Percentiles rank a stretch among this genome's conserved stretches.
Evolutionary conservation across 345 rosid species (phyloP).

Genomic region (Bretschneidera sinensis): DNA sequence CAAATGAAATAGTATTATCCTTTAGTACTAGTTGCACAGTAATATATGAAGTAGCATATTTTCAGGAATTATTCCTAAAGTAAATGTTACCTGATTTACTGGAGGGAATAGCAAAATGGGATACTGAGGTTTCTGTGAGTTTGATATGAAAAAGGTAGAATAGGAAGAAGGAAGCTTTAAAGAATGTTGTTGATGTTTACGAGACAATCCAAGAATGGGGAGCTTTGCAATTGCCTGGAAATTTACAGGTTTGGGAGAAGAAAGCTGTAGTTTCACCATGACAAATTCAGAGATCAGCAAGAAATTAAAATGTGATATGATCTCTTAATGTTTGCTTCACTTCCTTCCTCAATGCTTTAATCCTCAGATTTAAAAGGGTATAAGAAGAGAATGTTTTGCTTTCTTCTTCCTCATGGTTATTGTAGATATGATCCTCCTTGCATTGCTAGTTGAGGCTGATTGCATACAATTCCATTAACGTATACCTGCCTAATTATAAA

Average conservation of each 20-base stretch:
- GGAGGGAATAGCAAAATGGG: constrained; percentile 30
- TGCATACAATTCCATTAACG: no score
- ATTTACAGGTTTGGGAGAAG: constrained; percentile 7
- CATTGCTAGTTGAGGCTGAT: constrained; percentile 9
- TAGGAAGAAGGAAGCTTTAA: constrained; percentile 16
- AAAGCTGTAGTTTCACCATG: constrained; percentile 27
- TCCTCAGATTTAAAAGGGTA: no score
- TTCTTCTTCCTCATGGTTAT: constrained; percentile 31
- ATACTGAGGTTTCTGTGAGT: constrained; percentile 25
- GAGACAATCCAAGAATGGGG: constrained; percentile 12
- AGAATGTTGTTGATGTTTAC: constrained; percentile 9
- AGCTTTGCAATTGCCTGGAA: no score
- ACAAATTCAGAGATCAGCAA: neutral
- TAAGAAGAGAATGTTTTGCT: constrained; percentile 30
- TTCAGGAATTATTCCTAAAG: no score
- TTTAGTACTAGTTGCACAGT: no score
- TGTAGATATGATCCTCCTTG: constrained; percentile 15
- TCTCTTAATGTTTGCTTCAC: no score
- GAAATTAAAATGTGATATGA: neutral
- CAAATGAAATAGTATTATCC: no score
- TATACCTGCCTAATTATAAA: no score
- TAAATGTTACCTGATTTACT: constrained; percentile 55
- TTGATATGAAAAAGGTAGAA: constrained; percentile 17
- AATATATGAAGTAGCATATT: no score
- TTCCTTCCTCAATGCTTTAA: no score